Conservation (phyloP, 2,329 filamentous ascomycete genomes). For the Nannizziopsis barbatae region DNA sequence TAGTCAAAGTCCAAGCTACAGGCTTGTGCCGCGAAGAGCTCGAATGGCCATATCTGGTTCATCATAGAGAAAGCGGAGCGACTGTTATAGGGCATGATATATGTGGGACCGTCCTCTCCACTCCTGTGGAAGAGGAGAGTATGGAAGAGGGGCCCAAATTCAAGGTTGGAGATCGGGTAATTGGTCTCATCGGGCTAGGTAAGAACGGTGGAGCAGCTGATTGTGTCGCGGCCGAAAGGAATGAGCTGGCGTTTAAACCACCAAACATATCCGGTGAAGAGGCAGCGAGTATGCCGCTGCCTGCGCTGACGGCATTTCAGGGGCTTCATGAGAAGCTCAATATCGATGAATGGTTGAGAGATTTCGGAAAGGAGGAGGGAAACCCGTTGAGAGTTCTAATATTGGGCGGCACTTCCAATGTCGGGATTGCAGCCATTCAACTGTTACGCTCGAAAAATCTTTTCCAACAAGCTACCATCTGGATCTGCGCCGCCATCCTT, state of each 20-base stretch:
- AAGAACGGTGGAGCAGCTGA: slow-evolving; percentile 35
- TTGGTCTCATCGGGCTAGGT: slow-evolving; percentile 29
- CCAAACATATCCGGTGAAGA: slow-evolving; percentile 27
- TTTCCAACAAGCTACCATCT: slow-evolving; percentile 22
- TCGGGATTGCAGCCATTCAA: slow-evolving; percentile 30
- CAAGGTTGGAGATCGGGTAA: slow-evolving; percentile 32
- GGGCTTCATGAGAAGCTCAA: slow-evolving; percentile 30
- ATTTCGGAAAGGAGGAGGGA: slow-evolving; percentile 1
- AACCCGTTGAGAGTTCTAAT: slow-evolving; percentile 27
- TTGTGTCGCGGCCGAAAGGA: slow-evolving; percentile 29
- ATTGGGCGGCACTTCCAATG: slow-evolving; percentile 25
- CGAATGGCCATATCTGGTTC: slow-evolving; percentile 19
- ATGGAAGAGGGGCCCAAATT: slow-evolving; percentile 27
- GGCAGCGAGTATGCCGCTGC: slow-evolving; percentile 30
- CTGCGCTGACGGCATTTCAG: slow-evolving; percentile 34
- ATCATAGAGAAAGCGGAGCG: slow-evolving; percentile 20
- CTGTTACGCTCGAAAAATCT: slow-evolving; percentile 27
- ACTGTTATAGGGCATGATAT: slow-evolving; percentile 33
- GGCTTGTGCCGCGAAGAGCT: slow-evolving; percentile 33
- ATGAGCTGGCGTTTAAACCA: slow-evolving; percentile 31
- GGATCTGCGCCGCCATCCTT: slow-evolving; percentile 32
- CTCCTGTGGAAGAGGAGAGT: slow-evolving; percentile 24
- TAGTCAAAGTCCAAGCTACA: slow-evolving; percentile 32
- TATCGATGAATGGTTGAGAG: not conserved
- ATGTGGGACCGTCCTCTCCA: slow-evolving; percentile 31